A percentile compares a stretch with the other conserved stretches of the same genome.
These are phyloP conservation scores for Suhomyces bolitotheri DNA, from an alignment of 1,139 yeast genomes.

Conservation along the genomic window DNA sequence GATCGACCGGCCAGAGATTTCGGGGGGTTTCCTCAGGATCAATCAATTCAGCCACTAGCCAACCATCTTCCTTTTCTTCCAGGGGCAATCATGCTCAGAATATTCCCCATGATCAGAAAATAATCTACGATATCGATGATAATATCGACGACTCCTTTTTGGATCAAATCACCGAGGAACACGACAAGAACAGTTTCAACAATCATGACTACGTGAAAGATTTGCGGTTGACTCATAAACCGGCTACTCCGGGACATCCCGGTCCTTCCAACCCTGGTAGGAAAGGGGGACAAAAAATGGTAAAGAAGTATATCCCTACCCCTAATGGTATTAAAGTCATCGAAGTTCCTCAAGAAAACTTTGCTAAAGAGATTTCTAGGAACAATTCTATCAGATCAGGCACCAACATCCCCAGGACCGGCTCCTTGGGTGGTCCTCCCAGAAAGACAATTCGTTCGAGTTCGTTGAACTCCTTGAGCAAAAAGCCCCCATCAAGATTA, in stretches of 20 bases:
- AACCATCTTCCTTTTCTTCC: conserved; percentile 5
- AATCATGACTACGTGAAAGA: conserved; percentile 18
- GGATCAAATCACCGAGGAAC: conserved; percentile 28
- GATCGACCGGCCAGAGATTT: conserved; percentile 4
- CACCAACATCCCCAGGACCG: conserved; percentile 24
- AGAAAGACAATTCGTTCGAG: conserved; percentile 11
- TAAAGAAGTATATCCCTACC: conserved; percentile 49
- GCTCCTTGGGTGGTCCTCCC: conserved; percentile 19
- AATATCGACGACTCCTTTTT: conserved; percentile 31
- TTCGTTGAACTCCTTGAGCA: conserved; percentile 11
- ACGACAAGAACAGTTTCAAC: conserved; percentile 11
- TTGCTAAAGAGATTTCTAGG: conserved; percentile 42
- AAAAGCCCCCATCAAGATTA: conserved; percentile 10
- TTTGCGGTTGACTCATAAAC: conserved; percentile 16
- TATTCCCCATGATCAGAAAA: conserved; percentile 5
- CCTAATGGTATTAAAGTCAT: conserved; percentile 50
- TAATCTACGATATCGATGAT: conserved; percentile 31
- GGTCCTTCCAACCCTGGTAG: not conserved
- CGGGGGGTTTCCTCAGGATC: conserved; percentile 16
- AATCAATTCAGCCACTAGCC: conserved; percentile 14
- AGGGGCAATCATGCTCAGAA: conserved; percentile 9
- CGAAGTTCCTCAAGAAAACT: conserved; percentile 45
- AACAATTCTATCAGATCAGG: conserved; percentile 43
- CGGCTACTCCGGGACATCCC: not conserved
- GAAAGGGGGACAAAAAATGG: conserved; percentile 39